Evolutionary conservation across 345 rosid genomes (phyloP), one percentile per base, ranked within the genome.

Genomic region (Populus alba): DNA sequence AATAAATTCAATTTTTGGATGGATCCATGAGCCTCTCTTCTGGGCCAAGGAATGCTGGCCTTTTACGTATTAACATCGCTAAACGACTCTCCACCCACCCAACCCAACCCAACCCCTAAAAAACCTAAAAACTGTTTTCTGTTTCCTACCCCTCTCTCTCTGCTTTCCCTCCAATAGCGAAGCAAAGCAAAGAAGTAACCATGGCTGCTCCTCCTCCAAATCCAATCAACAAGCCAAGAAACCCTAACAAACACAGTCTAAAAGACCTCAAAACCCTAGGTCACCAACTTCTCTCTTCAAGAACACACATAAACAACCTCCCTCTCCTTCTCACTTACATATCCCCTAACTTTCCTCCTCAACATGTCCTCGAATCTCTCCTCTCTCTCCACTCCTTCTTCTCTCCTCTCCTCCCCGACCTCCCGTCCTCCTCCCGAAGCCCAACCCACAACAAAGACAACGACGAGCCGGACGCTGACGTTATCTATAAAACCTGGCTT

Each of bases 321-420:
- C 97, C 99, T 53, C 74, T 88, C 79, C 93, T 96, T 43, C 91
- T 96, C 85, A 71, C 87, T 23, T 88, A 83, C 88, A n/a, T 96
- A 61, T 84, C 93, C 57, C 90, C 94, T 0, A 66, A 76, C 15
- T 86, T 87, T 43, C 90, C 94, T 67, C 93, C 99, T 71, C 90
- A 85, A 31, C 83, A 84, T 80, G 87, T 84, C 13, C 87, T 96
- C 1, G 98, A 96, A 77, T 88, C 98, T 1, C 88, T 96, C 79
- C 97, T 96, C 85, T 89, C 97, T 22, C 92, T 96, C 67, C 99
- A 94, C 70, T 89, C 99, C 35, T 96, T 96, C 84, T 96, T 92
- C 89, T 84, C 91, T 4, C 91, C 98, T 23, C 84, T 96, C 25
- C 92, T 91, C 77, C 90, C 95, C 22, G 89, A 87, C 77, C 97